Evolutionary conservation across 495 filamentous ascomycete genomes (phyloP), one percentile per base, ranked within the genome.

Genomic region (Cairneyella variabilis): DNA sequence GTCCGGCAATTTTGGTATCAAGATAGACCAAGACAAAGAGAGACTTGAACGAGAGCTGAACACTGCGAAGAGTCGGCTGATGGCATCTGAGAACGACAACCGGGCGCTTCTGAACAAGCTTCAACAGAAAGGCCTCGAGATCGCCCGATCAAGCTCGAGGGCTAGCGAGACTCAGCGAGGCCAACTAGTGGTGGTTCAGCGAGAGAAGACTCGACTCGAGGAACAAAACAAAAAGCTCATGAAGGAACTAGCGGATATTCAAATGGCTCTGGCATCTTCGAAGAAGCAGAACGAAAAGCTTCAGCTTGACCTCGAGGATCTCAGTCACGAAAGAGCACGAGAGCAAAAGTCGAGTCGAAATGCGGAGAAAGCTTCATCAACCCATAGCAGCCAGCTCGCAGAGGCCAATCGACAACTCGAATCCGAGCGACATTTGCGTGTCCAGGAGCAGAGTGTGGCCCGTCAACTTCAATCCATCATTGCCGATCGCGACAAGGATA

Each of bases 231-330:
- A 84, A 66, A 87, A 83, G 39, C 75, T 97, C 25, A 77, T 83
- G 54, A 88, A 90, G 51, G 88, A 96, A 65, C 78, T 95, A n/a
- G 89, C 86, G 34, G 91, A 97, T 54, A 78, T 88, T 1, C 91
- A 96, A 61, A 70, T 97, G 23, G 84, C 85, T 10, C 83, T 97
- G 47, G 85, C 88, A 1, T 87, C 89, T 2, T 66, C 96, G 23
- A 92, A 97, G 68, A 97, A 97, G 73, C 90, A 96, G 66, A 91
- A 95, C 52, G 93, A 97, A 69, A 97, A 97, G 70, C 72, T 97
- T 28, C 79, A 91, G 18, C 75, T 98, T 46, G 90, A 77, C 60
- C 67, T 97, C 12, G 93, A 98, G 62, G 93, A 98, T 67, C 74
- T 97, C 22, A 96, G 91, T 59, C 93, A 98, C 65, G 91, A 97